phyloP scores from a whole-genome alignment of 75 land plant species.

The Cunninghamia lanceolata region DNA sequence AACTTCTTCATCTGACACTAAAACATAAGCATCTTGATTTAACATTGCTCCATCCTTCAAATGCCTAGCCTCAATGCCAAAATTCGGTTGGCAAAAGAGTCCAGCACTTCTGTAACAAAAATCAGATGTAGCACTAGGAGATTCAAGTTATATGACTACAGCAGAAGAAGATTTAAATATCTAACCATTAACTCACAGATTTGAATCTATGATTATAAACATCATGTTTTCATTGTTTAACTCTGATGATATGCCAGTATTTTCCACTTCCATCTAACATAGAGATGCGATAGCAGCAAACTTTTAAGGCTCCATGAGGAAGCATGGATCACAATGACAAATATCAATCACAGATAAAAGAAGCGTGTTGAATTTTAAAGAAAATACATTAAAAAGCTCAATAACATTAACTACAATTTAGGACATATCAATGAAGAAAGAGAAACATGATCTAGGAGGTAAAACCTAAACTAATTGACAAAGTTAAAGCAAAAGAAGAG shows the following conservation, averaged over 20 bases:
- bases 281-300: not conserved
- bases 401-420: no score
- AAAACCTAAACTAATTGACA: not conserved
- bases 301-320: not conserved
- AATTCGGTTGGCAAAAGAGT: not conserved
- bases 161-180: no score
- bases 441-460: not conserved
- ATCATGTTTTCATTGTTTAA: not conserved
- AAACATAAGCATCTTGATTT: not conserved
- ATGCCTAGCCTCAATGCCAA: not conserved
- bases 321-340: not conserved
- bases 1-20: not conserved
- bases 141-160: not conserved
- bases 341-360: no score
- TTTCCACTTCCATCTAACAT: not conserved
- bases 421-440: not conserved
- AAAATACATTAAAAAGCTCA: no score
- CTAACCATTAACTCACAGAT: not conserved
- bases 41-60: not conserved
- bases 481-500: not conserved
- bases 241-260: not conserved
- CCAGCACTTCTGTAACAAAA: not conserved
- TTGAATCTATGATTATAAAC: not conserved
- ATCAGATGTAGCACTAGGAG: not conserved
- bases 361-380: no score